These are phyloP conservation scores for Saxispiralis lemnorum DNA, from an alignment of 495 filamentous ascomycete species.

Conservation along the genomic window DNA sequence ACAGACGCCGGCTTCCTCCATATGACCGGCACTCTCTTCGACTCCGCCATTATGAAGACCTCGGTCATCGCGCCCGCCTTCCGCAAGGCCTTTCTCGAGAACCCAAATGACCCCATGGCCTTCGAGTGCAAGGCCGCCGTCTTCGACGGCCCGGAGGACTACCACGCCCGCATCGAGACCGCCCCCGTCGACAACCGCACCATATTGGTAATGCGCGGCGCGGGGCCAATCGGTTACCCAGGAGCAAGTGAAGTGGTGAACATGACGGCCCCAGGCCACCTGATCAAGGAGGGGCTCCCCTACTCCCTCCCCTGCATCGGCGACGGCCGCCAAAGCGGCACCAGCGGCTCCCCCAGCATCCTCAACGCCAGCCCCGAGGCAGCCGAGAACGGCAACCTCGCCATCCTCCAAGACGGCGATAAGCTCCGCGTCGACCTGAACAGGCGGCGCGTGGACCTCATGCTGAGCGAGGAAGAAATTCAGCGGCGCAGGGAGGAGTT, in stretches of 20 bases:
- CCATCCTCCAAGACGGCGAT: conserved; percentile 36
- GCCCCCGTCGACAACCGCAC: conserved; percentile 31
- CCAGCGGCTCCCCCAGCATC: conserved; percentile 38
- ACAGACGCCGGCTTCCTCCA: conserved; percentile 34
- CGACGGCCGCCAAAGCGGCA: conserved; percentile 37
- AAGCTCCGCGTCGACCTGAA: conserved; percentile 38
- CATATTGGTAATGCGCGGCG: conserved; percentile 37
- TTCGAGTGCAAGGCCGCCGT: conserved; percentile 35
- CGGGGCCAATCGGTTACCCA: conserved; percentile 36
- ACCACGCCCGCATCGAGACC: conserved; percentile 31
- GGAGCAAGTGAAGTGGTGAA: conserved; percentile 40
- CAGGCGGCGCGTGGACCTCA: conserved; percentile 35
- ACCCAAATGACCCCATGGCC: conserved; percentile 33
- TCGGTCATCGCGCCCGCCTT: conserved; percentile 36
- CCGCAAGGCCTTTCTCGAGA: conserved; percentile 29
- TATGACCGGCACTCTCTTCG: conserved; percentile 33
- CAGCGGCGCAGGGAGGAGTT: conserved; percentile 6
- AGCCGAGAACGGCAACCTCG: conserved; percentile 41
- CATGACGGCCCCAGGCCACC: conserved; percentile 34
- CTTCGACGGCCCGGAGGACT: conserved; percentile 39
- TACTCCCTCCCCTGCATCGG: conserved; percentile 35
- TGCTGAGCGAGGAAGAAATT: conserved; percentile 29
- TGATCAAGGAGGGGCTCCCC: conserved; percentile 31
- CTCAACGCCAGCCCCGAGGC: conserved; percentile 41
- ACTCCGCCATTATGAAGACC: conserved; percentile 41